These are phyloP conservation scores for Daldinia sp. DNA, from an alignment of 2,329 filamentous ascomycete genomes.

Conservation along the genomic window DNA sequence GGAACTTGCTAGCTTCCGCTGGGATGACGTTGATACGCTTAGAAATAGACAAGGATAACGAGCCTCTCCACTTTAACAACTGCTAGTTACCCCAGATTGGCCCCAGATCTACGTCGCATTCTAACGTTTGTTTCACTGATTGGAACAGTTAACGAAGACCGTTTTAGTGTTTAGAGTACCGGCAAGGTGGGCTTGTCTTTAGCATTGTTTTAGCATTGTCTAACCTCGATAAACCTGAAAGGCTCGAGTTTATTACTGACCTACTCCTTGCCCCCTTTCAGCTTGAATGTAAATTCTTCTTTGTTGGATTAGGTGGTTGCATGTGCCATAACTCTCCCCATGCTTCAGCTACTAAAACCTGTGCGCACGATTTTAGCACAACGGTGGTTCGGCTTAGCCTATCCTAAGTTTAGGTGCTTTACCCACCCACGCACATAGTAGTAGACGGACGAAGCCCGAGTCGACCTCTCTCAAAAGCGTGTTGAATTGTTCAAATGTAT, in stretches of 20 bases:
- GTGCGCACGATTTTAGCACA: too few species aligned
- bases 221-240: neutral
- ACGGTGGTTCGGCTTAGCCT: neutral
- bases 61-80: slow-evolving; percentile 18
- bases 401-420: neutral
- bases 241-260: neutral
- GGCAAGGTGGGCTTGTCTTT: neutral
- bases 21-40: slow-evolving; percentile 29
- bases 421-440: neutral
- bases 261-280: neutral
- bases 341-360: neutral
- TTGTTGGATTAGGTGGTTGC: neutral
- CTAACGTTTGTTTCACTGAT: slow-evolving; percentile 21
- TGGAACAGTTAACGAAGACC: slow-evolving; percentile 17
- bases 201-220: neutral
- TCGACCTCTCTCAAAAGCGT: neutral
- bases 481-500: slow-evolving; percentile 8
- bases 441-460: neutral
- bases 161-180: slow-evolving; percentile 4
- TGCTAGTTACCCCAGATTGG: slow-evolving; percentile 34
- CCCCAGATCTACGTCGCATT: slow-evolving; percentile 28
- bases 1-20: slow-evolving; percentile 16
- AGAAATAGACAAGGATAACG: slow-evolving; percentile 12
- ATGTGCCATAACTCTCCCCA: slow-evolving; percentile 2
- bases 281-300: neutral